Conservation (phyloP, 2,329 filamentous ascomycete species). For the Penicillium paneum region DNA sequence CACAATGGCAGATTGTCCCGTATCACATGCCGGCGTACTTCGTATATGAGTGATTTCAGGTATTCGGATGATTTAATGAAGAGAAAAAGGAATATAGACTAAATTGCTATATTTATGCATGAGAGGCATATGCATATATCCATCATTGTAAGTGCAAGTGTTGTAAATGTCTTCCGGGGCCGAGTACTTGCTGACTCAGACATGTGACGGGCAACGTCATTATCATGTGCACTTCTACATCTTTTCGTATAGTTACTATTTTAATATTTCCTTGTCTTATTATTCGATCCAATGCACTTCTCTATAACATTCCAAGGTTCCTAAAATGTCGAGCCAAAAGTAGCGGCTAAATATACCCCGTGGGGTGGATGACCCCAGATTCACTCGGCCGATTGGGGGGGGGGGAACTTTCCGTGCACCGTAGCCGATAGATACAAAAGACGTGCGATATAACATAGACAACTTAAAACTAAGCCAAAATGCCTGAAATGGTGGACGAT, state of each 20-base stretch:
- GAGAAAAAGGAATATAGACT: slow-evolving; percentile 10
- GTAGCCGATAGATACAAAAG: slow-evolving; percentile 13
- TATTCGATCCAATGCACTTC: not conserved
- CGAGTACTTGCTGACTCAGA: slow-evolving; percentile 19
- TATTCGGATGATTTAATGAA: not conserved
- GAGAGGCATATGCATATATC: not conserved
- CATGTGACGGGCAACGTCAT: slow-evolving; percentile 27
- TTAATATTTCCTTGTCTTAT: not conserved
- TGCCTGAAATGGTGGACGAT: slow-evolving; percentile 65
- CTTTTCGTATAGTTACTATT: not conserved
- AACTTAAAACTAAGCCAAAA: slow-evolving; percentile 23
- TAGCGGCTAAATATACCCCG: slow-evolving; percentile 11
- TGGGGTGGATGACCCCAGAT: slow-evolving; percentile 17
- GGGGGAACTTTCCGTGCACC: slow-evolving; percentile 10
- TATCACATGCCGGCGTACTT: slow-evolving; percentile 34
- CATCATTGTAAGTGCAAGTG: not conserved
- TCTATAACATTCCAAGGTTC: not conserved
- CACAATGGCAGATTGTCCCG: slow-evolving; percentile 25
- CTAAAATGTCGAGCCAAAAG: not conserved
- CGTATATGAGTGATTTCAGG: not conserved
- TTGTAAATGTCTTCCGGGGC: not conserved
- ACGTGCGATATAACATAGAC: not conserved
- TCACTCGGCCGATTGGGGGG: slow-evolving; percentile 16
- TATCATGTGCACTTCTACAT: slow-evolving; percentile 13
- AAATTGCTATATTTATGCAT: not conserved